Evolutionary conservation across 441 rosid species (phyloP).

Genomic region (Populus trichocarpa): DNA sequence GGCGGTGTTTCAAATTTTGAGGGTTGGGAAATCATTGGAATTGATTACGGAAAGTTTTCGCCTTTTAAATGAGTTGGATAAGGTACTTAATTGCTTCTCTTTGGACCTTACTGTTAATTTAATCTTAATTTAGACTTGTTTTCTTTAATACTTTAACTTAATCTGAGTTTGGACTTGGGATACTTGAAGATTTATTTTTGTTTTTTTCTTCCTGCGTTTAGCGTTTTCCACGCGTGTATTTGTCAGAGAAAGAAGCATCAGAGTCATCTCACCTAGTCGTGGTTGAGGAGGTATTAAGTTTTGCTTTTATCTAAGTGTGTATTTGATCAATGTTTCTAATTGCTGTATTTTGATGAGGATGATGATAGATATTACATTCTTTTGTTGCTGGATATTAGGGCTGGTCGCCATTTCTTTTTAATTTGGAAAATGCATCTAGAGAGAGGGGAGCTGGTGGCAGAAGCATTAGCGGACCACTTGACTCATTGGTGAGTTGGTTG

Average conservation of each 20-base stretch:
- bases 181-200: background rate
- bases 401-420: slow-evolving; percentile 41
- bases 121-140: background rate
- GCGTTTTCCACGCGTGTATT: slow-evolving; percentile 57
- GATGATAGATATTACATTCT: background rate
- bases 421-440: background rate
- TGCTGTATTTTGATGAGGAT: background rate
- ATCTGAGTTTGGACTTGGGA: background rate
- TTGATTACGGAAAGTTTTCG: slow-evolving; percentile 62
- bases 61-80: slow-evolving; percentile 61
- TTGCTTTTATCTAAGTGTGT: background rate
- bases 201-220: slow-evolving; percentile 12
- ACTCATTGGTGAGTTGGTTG: slow-evolving; percentile 37
- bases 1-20: slow-evolving; percentile 64
- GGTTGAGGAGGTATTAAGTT: slow-evolving; percentile 47
- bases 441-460: slow-evolving; percentile 36
- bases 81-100: slow-evolving; percentile 36
- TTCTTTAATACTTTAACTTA: background rate
- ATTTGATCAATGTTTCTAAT: background rate
- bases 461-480: slow-evolving; percentile 33
- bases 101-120: background rate
- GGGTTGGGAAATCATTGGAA: slow-evolving; percentile 57
- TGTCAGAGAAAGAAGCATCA: slow-evolving; percentile 25
- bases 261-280: slow-evolving; percentile 18
- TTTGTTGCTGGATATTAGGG: slow-evolving; percentile 37